Evolutionary conservation across 2,329 filamentous ascomycete species (phyloP).

Genomic region (Epichloe aotearoae): DNA sequence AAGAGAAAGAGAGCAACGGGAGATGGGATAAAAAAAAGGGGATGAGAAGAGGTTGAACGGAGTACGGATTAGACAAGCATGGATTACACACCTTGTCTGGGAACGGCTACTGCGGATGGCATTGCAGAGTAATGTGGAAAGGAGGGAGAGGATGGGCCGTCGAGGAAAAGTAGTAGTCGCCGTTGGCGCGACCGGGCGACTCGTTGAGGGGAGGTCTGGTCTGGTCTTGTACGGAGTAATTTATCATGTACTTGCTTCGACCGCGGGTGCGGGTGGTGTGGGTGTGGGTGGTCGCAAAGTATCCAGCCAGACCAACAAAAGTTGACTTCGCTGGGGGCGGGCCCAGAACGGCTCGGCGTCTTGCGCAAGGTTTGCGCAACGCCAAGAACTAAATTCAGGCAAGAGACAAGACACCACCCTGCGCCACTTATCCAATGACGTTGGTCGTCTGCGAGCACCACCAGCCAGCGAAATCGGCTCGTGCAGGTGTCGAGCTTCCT

Average conservation of each 20-base stretch:
- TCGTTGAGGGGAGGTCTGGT: neutral
- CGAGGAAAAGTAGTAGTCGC: neutral
- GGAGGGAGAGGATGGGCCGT: neutral
- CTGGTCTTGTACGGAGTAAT: too few species aligned
- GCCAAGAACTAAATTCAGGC: too few species aligned
- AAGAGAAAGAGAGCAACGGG: neutral
- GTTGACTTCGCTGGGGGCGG: too few species aligned
- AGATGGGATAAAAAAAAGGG: neutral
- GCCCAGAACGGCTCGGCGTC: too few species aligned
- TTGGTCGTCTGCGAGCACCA: slow-evolving; percentile 1
- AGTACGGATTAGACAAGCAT: neutral
- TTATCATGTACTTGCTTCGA: neutral
- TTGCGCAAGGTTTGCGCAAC: too few species aligned
- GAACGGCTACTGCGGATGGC: slow-evolving; percentile 11
- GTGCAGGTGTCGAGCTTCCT: slow-evolving; percentile 2
- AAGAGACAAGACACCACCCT: too few species aligned
- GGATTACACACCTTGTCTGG: slow-evolving; percentile 12
- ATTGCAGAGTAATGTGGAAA: slow-evolving; percentile 9
- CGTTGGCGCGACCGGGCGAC: neutral
- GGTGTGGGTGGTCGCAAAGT: neutral
- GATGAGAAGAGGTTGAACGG: neutral
- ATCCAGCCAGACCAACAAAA: too few species aligned
- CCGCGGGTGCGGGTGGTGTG: too few species aligned
- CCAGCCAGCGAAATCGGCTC: slow-evolving; percentile 12
- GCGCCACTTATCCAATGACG: slow-evolving; percentile 6